These are phyloP conservation scores for Debaryomyces robertsiae DNA, from an alignment of 1,139 yeast genomes.

Conservation along the genomic window DNA sequence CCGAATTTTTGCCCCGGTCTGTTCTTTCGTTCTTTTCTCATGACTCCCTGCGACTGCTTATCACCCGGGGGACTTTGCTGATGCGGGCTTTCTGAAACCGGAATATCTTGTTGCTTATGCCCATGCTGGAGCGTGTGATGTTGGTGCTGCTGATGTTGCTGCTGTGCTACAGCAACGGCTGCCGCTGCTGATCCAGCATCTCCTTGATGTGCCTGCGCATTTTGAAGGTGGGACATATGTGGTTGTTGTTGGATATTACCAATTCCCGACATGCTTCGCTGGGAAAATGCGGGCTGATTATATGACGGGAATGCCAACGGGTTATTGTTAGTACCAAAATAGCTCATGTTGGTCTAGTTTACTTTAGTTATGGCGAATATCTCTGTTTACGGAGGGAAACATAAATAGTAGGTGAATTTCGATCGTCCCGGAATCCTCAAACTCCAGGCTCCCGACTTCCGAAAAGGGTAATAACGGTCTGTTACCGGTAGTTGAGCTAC, in stretches of 20 bases:
- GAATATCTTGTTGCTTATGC: constrained; percentile 19
- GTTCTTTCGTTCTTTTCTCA: constrained; percentile 35
- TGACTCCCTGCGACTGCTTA: constrained; percentile 11
- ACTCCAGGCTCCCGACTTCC: constrained; percentile 1
- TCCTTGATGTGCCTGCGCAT: constrained; percentile 11
- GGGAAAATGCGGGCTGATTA: constrained; percentile 20
- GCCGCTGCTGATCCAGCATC: constrained; percentile 19
- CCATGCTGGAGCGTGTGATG: constrained; percentile 17
- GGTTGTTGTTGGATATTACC: constrained; percentile 15
- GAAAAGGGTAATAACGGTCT: constrained; percentile 8
- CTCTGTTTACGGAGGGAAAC: constrained; percentile 1
- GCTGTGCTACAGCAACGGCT: constrained; percentile 18
- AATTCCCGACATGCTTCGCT: constrained; percentile 16
- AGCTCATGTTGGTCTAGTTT: constrained; percentile 20
- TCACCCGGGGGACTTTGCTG: constrained; percentile 8
- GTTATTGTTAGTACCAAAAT: constrained; percentile 18
- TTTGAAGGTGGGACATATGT: constrained; percentile 13
- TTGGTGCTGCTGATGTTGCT: constrained; percentile 18
- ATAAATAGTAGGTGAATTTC: constrained; percentile 5
- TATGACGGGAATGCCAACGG: constrained; percentile 28
- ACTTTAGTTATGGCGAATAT: background rate
- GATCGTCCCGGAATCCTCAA: constrained; percentile 7
- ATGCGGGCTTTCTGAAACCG: constrained; percentile 14
- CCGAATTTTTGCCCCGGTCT: constrained; percentile 58
- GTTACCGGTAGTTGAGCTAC: constrained; percentile 1